Evolutionary conservation across 176 grass and related monocot genomes (phyloP).

Genomic region (Eleusine indica): DNA sequence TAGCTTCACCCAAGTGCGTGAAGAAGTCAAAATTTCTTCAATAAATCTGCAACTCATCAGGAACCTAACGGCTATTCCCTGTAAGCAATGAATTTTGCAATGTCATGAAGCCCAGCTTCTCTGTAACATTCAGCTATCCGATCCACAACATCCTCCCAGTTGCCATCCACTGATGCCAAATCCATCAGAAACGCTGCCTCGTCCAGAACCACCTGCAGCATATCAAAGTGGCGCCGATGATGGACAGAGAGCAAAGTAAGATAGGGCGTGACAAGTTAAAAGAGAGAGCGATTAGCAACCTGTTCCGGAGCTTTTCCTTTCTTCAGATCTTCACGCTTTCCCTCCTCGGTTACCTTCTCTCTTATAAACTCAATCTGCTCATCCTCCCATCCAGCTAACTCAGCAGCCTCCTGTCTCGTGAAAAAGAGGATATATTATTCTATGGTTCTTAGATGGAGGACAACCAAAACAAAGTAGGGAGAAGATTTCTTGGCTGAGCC

Average conservation of each 20-base stretch:
- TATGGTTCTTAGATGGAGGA: background rate
- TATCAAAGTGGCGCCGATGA: background rate
- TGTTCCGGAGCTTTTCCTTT: slow-evolving; percentile 97
- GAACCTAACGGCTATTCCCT: slow-evolving; percentile 50
- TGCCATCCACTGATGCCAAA: slow-evolving; percentile 78
- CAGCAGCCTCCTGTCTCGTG: slow-evolving; percentile 75
- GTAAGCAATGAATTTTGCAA: slow-evolving; percentile 76
- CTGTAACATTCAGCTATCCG: slow-evolving; percentile 75
- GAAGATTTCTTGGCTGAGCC: background rate
- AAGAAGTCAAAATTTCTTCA: slow-evolving; percentile 26
- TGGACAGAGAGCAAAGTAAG: background rate
- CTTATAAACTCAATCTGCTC: slow-evolving; percentile 94
- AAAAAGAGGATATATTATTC: background rate
- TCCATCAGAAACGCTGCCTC: slow-evolving; percentile 95
- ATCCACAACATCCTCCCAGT: slow-evolving; percentile 79
- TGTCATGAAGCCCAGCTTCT: slow-evolving; percentile 77
- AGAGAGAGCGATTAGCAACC: slow-evolving; percentile 26
- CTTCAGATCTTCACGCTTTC: slow-evolving; percentile 80
- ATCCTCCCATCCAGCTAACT: slow-evolving; percentile 94
- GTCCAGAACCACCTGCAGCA: slow-evolving; percentile 73
- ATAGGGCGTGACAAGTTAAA: background rate
- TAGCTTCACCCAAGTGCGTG: background rate
- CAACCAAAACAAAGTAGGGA: background rate
- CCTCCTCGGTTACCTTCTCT: slow-evolving; percentile 86
- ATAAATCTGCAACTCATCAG: background rate